Evolutionary conservation across 2,329 filamentous ascomycete genomes (phyloP).

Genomic region (Fusarium haematococcum): DNA sequence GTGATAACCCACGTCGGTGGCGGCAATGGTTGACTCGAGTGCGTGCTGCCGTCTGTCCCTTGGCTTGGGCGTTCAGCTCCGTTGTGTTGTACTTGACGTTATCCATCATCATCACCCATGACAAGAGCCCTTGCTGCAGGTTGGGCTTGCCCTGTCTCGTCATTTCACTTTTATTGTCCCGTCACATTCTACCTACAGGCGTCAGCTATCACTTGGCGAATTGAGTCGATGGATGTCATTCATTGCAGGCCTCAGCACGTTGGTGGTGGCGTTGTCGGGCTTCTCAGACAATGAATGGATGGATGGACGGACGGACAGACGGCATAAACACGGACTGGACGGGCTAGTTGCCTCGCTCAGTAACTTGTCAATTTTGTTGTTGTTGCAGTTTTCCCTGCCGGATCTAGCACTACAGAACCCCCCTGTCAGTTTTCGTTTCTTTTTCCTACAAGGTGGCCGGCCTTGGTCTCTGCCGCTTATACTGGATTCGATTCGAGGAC

Average conservation of each 20-base stretch:
- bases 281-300: constrained; percentile 17
- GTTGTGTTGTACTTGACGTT: constrained; percentile 4
- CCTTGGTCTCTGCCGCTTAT: constrained; percentile 14
- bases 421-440: constrained; percentile 32
- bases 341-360: background rate
- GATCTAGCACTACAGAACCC: constrained; percentile 21
- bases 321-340: background rate
- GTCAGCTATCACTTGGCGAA: background rate
- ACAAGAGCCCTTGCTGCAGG: background rate
- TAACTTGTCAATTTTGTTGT: constrained; percentile 18
- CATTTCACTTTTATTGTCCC: background rate
- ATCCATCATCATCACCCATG: background rate
- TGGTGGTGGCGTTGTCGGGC: constrained; percentile 13
- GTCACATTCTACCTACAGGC: background rate
- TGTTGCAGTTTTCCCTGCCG: background rate
- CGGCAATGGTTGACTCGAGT: constrained; percentile 15
- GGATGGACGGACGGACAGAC: background rate
- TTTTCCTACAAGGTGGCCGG: constrained; percentile 18
- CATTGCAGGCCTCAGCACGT: constrained; percentile 24
- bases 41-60: background rate
- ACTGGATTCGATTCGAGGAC: constrained; percentile 9
- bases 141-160: background rate
- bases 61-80: constrained; percentile 7
- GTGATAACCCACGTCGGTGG: constrained; percentile 27
- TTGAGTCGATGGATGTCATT: background rate